These are phyloP conservation scores for Grosmannia huntii DNA, from an alignment of 2,329 filamentous ascomycete species.

Conservation along the genomic window DNA sequence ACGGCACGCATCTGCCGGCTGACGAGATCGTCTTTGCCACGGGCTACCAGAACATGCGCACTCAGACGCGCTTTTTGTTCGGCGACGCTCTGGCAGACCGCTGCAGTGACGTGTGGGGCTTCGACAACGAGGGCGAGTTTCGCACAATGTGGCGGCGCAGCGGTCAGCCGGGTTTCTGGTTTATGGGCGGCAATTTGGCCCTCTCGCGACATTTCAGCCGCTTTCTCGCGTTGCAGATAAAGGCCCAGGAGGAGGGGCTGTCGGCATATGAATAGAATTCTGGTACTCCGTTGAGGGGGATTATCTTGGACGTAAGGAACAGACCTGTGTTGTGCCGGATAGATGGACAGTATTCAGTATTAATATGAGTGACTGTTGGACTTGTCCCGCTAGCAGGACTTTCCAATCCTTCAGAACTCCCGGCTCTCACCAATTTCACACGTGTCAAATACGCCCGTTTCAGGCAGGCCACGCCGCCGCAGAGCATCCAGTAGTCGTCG, in stretches of 20 bases:
- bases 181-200: constrained; percentile 51
- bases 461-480: constrained; percentile 49
- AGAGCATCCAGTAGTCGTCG: constrained; percentile 59
- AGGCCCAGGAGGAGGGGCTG: constrained; percentile 19
- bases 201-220: constrained; percentile 48
- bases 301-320: background rate
- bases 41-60: constrained; percentile 53
- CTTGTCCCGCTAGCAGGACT: too few species aligned
- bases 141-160: constrained; percentile 45
- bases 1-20: constrained; percentile 36
- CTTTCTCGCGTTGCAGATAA: constrained; percentile 38
- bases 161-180: constrained; percentile 53
- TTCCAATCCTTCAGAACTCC: constrained; percentile 41
- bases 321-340: too few species aligned
- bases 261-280: constrained; percentile 3
- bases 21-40: constrained; percentile 46
- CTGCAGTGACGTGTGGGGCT: constrained; percentile 47
- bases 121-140: constrained; percentile 43
- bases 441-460: constrained; percentile 66
- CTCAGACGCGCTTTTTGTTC: constrained; percentile 45
- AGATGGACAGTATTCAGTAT: too few species aligned
- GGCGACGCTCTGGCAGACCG: constrained; percentile 47
- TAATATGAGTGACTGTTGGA: too few species aligned
- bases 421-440: constrained; percentile 76
- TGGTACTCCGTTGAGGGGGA: background rate